Percentiles rank a stretch among this genome's conserved stretches.
phyloP scores from a whole-genome alignment of 75 land plant species.

The Picea glauca region DNA sequence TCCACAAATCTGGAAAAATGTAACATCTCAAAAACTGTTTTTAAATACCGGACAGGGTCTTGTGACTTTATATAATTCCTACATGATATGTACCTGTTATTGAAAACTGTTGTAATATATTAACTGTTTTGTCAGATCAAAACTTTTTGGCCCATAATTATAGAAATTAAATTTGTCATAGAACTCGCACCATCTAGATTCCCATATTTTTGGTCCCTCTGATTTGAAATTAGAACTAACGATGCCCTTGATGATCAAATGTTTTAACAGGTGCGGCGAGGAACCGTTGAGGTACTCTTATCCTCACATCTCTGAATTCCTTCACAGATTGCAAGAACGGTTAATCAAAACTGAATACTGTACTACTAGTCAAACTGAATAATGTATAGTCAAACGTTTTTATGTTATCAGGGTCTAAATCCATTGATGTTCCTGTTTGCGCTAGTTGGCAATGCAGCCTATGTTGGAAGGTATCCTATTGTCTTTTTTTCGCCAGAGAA shows the following conservation, averaged over 20 bases:
- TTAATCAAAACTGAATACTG: neutral
- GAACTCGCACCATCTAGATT: neutral
- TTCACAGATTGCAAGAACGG: neutral
- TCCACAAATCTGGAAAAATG: slow-evolving; percentile 76
- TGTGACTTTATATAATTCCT: too few species aligned
- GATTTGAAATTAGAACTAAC: neutral
- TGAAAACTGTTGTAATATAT: too few species aligned
- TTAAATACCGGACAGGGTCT: too few species aligned
- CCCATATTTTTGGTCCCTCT: neutral
- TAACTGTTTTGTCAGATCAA: too few species aligned
- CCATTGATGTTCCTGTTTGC: slow-evolving; percentile 85
- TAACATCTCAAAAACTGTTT: slow-evolving; percentile 9
- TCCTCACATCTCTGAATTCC: neutral
- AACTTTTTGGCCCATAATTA: too few species aligned
- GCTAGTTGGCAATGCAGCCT: slow-evolving; percentile 66
- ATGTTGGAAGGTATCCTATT: slow-evolving; percentile 61
- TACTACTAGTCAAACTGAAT: neutral
- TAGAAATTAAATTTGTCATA: neutral
- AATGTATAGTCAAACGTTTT: neutral
- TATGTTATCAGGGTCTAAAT: slow-evolving; percentile 58
- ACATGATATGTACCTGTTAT: too few species aligned
- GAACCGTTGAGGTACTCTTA: slow-evolving; percentile 59
- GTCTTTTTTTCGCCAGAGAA: too few species aligned
- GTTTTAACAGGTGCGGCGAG: slow-evolving; percentile 50
- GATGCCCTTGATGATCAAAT: neutral